Percentiles rank a stretch among this genome's conserved stretches.
These are phyloP conservation scores for Trichoderma sp. DNA, from an alignment of 2,329 filamentous ascomycete genomes.

Conservation along the genomic window DNA sequence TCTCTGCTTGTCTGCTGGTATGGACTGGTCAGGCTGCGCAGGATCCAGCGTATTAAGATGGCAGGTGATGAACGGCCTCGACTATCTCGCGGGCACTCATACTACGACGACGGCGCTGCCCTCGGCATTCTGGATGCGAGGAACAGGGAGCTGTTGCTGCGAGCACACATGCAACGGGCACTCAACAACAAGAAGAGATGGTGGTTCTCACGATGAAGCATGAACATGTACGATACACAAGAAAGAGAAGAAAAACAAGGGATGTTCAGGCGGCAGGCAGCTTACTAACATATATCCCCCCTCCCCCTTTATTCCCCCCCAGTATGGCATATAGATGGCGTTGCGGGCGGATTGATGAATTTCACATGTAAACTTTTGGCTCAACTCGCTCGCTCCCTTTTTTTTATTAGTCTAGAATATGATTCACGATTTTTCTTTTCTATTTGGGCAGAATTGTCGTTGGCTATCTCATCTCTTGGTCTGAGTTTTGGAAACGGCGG, in stretches of 20 bases:
- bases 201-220: slow-evolving; percentile 25
- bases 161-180: slow-evolving; percentile 53
- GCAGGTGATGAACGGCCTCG: slow-evolving; percentile 49
- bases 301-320: background rate
- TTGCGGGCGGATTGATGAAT: background rate
- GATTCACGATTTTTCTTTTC: background rate
- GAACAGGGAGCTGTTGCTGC: slow-evolving; percentile 56
- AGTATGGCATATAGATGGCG: slow-evolving; percentile 18
- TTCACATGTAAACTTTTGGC: background rate
- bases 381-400: background rate
- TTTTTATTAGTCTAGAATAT: background rate
- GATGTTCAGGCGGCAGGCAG: background rate
- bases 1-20: slow-evolving; percentile 79
- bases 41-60: slow-evolving; percentile 88
- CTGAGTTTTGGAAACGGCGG: background rate
- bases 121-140: slow-evolving; percentile 54
- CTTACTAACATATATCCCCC: background rate
- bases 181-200: slow-evolving; percentile 41
- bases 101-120: slow-evolving; percentile 49
- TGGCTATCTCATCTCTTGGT: slow-evolving; percentile 11
- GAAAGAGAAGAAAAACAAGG: background rate
- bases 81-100: slow-evolving; percentile 43
- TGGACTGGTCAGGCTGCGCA: slow-evolving; percentile 78
- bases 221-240: background rate
- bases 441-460: background rate